Conservation (phyloP, 1,284 basidiomycete species). For the Leccinum fuscescens region DNA sequence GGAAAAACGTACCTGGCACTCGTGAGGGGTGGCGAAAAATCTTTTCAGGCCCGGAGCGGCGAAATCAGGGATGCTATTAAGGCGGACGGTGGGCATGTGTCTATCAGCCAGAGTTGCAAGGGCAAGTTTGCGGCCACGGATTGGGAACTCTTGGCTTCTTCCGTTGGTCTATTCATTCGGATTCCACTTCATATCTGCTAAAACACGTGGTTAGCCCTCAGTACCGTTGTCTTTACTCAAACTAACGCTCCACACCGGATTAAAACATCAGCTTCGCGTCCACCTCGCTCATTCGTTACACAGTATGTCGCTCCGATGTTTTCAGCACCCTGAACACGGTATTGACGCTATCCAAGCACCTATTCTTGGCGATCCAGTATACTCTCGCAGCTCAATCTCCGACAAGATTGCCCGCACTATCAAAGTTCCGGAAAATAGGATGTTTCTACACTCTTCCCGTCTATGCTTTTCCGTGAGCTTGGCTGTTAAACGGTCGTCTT, state of each 20-base stretch:
- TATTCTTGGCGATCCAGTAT: conserved; percentile 58
- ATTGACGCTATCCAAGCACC: conserved; percentile 45
- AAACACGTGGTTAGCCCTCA: conserved; percentile 37
- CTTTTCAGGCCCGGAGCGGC: conserved; percentile 44
- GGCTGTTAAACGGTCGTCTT: not conserved
- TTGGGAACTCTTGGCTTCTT: conserved; percentile 61
- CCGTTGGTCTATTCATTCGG: conserved; percentile 43
- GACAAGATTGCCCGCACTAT: conserved; percentile 34
- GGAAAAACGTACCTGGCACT: conserved; percentile 68
- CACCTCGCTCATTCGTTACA: conserved; percentile 55
- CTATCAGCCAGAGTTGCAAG: conserved; percentile 31
- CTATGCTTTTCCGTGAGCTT: conserved; percentile 52
- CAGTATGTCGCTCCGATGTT: conserved; percentile 33
- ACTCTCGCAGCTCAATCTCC: conserved; percentile 37
- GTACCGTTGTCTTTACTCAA: conserved; percentile 56
- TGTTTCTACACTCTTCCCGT: conserved; percentile 62
- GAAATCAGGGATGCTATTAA: conserved; percentile 45
- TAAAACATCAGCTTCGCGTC: conserved; percentile 72
- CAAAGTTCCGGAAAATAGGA: conserved; percentile 42
- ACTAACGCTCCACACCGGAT: conserved; percentile 57
- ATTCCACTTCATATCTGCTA: conserved; percentile 12
- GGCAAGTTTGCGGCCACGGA: conserved; percentile 49
- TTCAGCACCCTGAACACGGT: not conserved
- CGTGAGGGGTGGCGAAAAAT: conserved; percentile 51
- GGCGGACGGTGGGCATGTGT: conserved; percentile 44